These are phyloP conservation scores for Isabelozyma gotoi DNA, from an alignment of 805 yeast genomes.

Conservation along the genomic window DNA sequence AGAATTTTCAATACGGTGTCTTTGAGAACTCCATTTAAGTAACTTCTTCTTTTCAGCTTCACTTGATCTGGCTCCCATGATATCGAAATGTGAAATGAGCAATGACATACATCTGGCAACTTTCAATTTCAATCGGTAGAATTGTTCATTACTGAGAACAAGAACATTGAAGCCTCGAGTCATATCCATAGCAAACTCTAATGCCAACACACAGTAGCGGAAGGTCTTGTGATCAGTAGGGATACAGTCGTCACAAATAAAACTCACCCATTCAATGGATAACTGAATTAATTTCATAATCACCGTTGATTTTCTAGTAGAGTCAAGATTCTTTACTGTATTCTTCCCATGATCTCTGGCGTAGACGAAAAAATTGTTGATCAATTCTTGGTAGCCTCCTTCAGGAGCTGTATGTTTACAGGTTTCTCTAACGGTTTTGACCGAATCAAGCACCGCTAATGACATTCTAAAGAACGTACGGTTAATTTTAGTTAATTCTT, in stretches of 20 bases:
- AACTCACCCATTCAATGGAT: slow-evolving; percentile 88
- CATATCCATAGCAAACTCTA: slow-evolving; percentile 94
- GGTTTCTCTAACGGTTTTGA: slow-evolving; percentile 50
- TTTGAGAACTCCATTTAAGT: slow-evolving; percentile 52
- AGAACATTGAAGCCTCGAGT: slow-evolving; percentile 87
- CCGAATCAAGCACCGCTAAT: slow-evolving; percentile 61
- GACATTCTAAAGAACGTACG: slow-evolving; percentile 68
- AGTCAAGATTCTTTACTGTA: slow-evolving; percentile 62
- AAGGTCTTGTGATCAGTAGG: slow-evolving; percentile 91
- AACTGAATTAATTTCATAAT: slow-evolving; percentile 71
- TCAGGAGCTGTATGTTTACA: slow-evolving; percentile 49
- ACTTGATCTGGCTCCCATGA: slow-evolving; percentile 94
- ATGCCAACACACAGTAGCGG: slow-evolving; percentile 93
- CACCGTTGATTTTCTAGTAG: slow-evolving; percentile 63
- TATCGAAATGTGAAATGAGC: slow-evolving; percentile 92
- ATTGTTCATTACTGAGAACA: slow-evolving; percentile 75
- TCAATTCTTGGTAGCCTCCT: slow-evolving; percentile 70
- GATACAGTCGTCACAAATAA: slow-evolving; percentile 90
- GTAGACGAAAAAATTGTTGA: slow-evolving; percentile 72
- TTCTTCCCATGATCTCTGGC: slow-evolving; percentile 81
- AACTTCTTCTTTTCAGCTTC: slow-evolving; percentile 59
- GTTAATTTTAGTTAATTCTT: slow-evolving; percentile 65
- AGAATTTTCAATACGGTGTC: slow-evolving; percentile 49
- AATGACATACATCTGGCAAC: slow-evolving; percentile 95
- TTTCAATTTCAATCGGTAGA: slow-evolving; percentile 65